Evolutionary conservation across 345 rosid species (phyloP).

Genomic region (Eucalyptus guilfoylei): DNA sequence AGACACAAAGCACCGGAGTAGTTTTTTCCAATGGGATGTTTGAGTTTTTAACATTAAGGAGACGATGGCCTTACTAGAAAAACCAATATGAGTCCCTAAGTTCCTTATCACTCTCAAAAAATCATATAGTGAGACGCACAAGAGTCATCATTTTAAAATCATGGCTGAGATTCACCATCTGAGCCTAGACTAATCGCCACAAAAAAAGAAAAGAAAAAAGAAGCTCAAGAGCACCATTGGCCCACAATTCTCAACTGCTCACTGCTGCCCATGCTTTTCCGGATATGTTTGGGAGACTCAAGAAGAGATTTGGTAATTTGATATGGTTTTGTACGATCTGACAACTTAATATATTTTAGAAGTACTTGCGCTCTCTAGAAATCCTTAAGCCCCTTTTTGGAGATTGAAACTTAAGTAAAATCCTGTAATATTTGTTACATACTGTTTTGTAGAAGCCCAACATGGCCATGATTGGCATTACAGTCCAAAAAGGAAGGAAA

Average conservation of each 20-base stretch:
- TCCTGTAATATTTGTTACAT: background rate
- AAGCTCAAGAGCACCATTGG: no score
- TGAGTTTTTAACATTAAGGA: background rate
- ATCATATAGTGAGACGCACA: background rate
- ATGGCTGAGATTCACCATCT: background rate
- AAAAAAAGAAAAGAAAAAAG: accelerated
- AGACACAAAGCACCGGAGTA: background rate
- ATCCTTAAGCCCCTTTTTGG: background rate
- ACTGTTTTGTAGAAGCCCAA: background rate
- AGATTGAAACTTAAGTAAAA: background rate
- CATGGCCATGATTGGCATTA: background rate
- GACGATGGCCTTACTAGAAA: background rate
- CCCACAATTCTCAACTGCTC: background rate
- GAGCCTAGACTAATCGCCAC: background rate
- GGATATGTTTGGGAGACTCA: background rate
- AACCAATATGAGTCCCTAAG: background rate
- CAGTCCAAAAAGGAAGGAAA: background rate
- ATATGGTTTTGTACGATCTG: background rate
- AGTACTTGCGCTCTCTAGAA: background rate
- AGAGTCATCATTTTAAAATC: background rate
- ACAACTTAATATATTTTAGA: background rate
- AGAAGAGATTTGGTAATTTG: background rate
- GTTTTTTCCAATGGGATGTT: background rate
- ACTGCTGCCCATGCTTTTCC: background rate
- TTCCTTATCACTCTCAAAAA: background rate